Conservation (phyloP, 2,329 filamentous ascomycete species). For the Diaporthe longicolla region DNA sequence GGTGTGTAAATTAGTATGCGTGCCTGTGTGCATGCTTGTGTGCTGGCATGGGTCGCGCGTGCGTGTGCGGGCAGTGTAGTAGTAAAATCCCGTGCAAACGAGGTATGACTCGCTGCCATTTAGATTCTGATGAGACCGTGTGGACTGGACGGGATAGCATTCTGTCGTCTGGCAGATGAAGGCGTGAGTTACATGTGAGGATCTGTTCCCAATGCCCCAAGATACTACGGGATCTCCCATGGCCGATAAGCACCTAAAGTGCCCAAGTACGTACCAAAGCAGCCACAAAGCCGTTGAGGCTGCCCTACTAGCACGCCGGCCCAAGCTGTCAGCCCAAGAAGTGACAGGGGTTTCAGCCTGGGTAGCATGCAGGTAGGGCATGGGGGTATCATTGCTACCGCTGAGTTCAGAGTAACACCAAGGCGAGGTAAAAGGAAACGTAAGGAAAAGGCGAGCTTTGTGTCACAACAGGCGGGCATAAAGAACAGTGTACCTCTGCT, state of each 20-base stretch:
- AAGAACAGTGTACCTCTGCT: conserved; percentile 6
- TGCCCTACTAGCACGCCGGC: conserved; percentile 14
- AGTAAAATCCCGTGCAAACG: conserved; percentile 31
- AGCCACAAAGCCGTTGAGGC: conserved; percentile 25
- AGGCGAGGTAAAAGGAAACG: conserved; percentile 8
- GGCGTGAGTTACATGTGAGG: neutral
- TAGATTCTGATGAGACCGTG: neutral
- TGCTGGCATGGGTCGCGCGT: conserved; percentile 42
- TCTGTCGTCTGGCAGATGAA: conserved; percentile 18
- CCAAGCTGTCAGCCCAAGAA: conserved; percentile 6
- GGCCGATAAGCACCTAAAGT: neutral
- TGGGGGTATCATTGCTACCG: conserved; percentile 10
- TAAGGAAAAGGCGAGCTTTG: conserved; percentile 21
- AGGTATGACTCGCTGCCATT: conserved; percentile 14
- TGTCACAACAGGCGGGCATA: conserved; percentile 27
- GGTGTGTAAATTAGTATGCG: conserved; percentile 39
- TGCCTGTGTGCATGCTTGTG: conserved; percentile 45
- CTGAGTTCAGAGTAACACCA: conserved; percentile 10
- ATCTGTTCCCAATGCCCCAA: neutral
- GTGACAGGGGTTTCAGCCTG: conserved; percentile 1
- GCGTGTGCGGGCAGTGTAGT: conserved; percentile 44
- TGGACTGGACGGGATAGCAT: neutral
- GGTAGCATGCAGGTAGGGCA: conserved; percentile 23
- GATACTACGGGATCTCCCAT: neutral
- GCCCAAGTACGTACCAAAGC: conserved; percentile 17